Conservation (phyloP, 305 asterid genomes). For the Fraxinus nigra region DNA sequence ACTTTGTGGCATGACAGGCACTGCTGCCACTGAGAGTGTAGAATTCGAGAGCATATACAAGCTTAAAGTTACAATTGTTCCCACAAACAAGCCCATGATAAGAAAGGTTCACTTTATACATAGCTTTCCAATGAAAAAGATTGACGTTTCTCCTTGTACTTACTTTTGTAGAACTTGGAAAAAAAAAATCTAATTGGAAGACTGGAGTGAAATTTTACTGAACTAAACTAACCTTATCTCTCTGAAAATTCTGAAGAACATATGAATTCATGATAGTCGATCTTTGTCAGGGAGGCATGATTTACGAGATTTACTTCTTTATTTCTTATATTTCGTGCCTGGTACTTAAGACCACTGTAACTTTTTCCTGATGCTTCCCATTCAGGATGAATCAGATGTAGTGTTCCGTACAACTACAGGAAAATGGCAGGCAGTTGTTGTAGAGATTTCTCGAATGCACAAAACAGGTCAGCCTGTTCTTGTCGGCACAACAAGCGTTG, state of each 20-base stretch:
- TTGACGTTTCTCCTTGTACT: conserved; percentile 19
- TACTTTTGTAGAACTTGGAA: conserved; percentile 4
- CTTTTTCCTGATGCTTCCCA: conserved; percentile 13
- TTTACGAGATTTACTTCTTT: neutral
- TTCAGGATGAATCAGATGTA: conserved; percentile 95
- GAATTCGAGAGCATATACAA: conserved; percentile 98
- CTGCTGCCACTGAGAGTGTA: conserved; percentile 96
- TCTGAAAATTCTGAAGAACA: conserved; percentile 1
- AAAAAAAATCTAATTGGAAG: conserved; percentile 4
- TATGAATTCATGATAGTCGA: conserved; percentile 13
- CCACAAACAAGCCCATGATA: conserved; percentile 97
- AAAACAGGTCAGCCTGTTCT: conserved; percentile 96
- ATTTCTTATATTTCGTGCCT: conserved; percentile 11
- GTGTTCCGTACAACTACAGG: conserved; percentile 87
- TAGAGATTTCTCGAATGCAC: conserved; percentile 95
- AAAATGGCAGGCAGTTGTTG: conserved; percentile 95
- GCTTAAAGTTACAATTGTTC: conserved; percentile 96
- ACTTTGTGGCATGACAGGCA: conserved; percentile 99
- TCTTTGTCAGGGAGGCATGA: conserved; percentile 10
- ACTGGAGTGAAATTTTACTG: conserved; percentile 2
- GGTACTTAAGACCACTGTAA: conserved; percentile 24
- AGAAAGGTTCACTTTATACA: conserved; percentile 63
- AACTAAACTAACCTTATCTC: neutral
- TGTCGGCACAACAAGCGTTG: conserved; percentile 99
- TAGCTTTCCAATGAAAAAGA: conserved; percentile 14